A percentile compares a stretch with the other conserved stretches of the same genome.
Conservation (phyloP, 2,329 filamentous ascomycete genomes). For the Fusarium scirpi region DNA sequence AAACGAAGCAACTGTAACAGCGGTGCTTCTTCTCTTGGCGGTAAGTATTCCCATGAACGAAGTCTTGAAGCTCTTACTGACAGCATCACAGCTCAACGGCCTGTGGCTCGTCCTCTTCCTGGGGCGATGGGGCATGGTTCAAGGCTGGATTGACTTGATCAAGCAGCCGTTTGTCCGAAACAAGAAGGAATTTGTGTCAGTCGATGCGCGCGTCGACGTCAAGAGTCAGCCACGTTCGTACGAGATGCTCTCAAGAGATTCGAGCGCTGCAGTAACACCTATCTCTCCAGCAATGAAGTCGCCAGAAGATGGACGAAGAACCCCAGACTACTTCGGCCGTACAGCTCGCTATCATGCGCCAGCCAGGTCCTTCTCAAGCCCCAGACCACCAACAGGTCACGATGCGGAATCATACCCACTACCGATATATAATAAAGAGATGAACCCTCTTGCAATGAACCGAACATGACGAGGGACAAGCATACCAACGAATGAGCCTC, state of each 20-base stretch:
- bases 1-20: slow-evolving; percentile 80
- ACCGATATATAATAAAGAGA: slow-evolving; percentile 53
- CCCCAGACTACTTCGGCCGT: slow-evolving; percentile 68
- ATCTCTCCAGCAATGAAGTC: slow-evolving; percentile 55
- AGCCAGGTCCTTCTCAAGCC: slow-evolving; percentile 67
- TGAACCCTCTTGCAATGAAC: slow-evolving; percentile 70
- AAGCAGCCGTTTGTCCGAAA: slow-evolving; percentile 60
- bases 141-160: slow-evolving; percentile 81
- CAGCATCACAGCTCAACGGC: slow-evolving; percentile 74
- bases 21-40: slow-evolving; percentile 84
- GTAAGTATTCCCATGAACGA: slow-evolving; percentile 61
- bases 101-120: slow-evolving; percentile 87
- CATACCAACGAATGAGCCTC: slow-evolving; percentile 6
- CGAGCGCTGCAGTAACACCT: slow-evolving; percentile 66
- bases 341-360: slow-evolving; percentile 68
- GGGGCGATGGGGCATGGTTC: slow-evolving; percentile 85
- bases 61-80: slow-evolving; percentile 16
- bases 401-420: slow-evolving; percentile 57
- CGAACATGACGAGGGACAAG: slow-evolving; percentile 56
- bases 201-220: slow-evolving; percentile 76
- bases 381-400: slow-evolving; percentile 62
- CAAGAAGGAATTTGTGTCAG: slow-evolving; percentile 87
- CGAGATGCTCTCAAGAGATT: slow-evolving; percentile 79
- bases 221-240: slow-evolving; percentile 77
- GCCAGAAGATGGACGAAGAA: slow-evolving; percentile 56